Evolutionary conservation across 2,329 filamentous ascomycete genomes (phyloP), one percentile per base, ranked within the genome.

Genomic region (Aspergillus nomiae): DNA sequence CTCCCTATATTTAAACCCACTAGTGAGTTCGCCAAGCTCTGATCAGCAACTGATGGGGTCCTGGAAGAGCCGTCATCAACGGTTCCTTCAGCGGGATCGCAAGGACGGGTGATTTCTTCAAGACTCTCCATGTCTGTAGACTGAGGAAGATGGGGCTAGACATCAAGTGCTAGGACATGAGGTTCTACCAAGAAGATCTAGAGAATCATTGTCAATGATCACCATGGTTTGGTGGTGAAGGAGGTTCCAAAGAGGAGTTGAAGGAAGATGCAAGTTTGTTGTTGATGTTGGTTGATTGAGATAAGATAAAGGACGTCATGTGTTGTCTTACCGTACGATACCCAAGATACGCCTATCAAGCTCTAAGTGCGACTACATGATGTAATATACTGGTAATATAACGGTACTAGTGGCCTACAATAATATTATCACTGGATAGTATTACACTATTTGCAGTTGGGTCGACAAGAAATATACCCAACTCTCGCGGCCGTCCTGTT

Each of bases 51-150:
- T 50, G 68, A 69, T 50, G 69, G 61, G 24, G 67, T 59, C 57
- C 60, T 63, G 10, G 72, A 70, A 28, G 68, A 67, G 55, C 63
- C 63, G 16, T 69, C 64, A 48, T 70, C 68, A 14, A 66, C 59
- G 21, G 57, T 64, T 41, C 71, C 72, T 36, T 72, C 68, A 32
- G 62, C 60, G 30, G 64, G 54, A 45, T 75, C 75, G 51, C 67
- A 60, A 36, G 73, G 66, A 7, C 71, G 72, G 56, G 73, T 64
- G 53, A 74, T 73, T 61, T 78, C 74, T 62, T 78, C 75, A 38
- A 78, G 76, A 68, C 77, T 80, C 70, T 80, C 75, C 78, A 80
- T 80, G 45, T 55, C 14, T 36, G 45, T 26, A 21, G 11, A 43
- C 6, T 26, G 21, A 50, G 34, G 21, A n/a, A 24, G 38, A 14